phyloP scores from a whole-genome alignment of 2,329 filamentous ascomycete genomes.

The Xylaria sp. region DNA sequence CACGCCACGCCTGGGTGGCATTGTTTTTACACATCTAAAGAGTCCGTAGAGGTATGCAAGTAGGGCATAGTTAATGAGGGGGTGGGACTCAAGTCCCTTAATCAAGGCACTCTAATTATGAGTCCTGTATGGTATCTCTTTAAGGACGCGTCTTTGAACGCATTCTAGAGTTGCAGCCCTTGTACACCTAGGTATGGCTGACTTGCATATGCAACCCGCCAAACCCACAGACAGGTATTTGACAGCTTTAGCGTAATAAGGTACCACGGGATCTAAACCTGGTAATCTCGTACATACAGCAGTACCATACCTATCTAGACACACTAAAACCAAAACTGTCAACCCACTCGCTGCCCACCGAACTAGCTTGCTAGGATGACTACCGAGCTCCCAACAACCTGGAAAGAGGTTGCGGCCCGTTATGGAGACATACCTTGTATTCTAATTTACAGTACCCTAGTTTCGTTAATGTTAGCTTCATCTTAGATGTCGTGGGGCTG shows the following conservation, averaged over 20 bases:
- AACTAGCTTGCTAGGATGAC: neutral
- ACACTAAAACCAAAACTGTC: neutral
- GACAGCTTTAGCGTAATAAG: neutral
- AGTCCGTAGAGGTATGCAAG: neutral
- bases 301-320: neutral
- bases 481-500: neutral
- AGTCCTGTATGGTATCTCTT: neutral
- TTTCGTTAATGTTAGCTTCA: neutral
- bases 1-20: neutral
- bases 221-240: neutral
- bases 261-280: neutral
- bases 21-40: conserved; percentile 3
- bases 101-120: neutral
- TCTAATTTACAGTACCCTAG: neutral
- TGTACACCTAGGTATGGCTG: neutral
- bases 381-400: neutral
- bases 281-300: neutral
- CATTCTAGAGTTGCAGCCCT: neutral
- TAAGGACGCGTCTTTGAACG: neutral
- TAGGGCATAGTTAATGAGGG: neutral
- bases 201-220: neutral
- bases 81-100: conserved; percentile 5
- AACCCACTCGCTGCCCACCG: neutral
- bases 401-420: neutral
- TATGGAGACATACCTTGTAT: neutral